phyloP scores from a whole-genome alignment of 208 protist genomes.

The Phytomonas francai region DNA sequence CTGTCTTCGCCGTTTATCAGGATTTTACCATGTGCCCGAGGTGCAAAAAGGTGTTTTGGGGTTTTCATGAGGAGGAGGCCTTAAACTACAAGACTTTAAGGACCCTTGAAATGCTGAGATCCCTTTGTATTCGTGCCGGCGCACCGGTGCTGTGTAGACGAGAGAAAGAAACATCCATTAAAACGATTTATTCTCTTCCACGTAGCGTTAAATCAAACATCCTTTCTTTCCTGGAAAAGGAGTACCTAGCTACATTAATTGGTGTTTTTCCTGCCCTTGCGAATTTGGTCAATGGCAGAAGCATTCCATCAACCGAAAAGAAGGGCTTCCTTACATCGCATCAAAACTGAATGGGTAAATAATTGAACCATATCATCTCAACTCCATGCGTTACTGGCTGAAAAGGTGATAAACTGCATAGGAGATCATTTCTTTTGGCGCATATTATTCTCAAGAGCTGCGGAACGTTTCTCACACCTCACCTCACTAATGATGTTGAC shows the following conservation, averaged over 20 bases:
- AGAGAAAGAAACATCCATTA: conserved; percentile 20
- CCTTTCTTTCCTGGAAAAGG: conserved; percentile 36
- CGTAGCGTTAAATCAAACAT: conserved; percentile 36
- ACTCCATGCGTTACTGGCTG: neutral
- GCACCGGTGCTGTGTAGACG: conserved; percentile 17
- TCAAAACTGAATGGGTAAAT: neutral
- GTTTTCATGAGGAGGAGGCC: conserved; percentile 51
- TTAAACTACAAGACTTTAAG: conserved; percentile 75
- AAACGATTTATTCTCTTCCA: conserved; percentile 54
- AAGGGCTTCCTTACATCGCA: conserved; percentile 20
- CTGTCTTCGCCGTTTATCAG: conserved; percentile 56
- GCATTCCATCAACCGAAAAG: neutral
- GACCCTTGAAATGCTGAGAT: conserved; percentile 42
- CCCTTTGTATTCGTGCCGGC: conserved; percentile 29
- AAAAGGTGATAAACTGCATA: neutral
- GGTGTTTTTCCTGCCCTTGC: conserved; percentile 38
- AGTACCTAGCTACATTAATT: conserved; percentile 24
- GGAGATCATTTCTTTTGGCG: neutral
- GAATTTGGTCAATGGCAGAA: neutral
- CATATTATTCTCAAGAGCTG: neutral
- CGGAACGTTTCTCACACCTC: neutral
- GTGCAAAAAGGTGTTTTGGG: conserved; percentile 76
- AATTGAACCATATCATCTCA: neutral
- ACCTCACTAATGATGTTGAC: neutral
- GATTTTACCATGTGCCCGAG: conserved; percentile 60